phyloP scores from a whole-genome alignment of 305 asterid genomes.

The Fraxinus sp. region DNA sequence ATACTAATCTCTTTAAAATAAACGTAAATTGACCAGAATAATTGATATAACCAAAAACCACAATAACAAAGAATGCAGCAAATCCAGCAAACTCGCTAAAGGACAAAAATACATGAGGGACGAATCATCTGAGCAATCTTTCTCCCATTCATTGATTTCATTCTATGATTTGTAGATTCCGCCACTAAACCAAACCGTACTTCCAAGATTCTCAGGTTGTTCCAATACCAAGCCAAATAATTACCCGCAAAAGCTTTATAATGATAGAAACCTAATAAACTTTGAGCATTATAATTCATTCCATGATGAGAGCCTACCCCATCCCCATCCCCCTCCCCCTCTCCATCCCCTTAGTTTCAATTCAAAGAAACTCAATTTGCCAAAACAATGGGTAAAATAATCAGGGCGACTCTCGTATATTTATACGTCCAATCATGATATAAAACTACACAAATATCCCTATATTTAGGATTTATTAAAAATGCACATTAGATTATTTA shows the following conservation, averaged over 20 bases:
- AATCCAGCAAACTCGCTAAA: not conserved
- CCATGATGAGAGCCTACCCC: not conserved
- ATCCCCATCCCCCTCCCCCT: too few species aligned
- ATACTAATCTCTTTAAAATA: not conserved
- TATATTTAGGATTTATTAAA: not conserved
- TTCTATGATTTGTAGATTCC: not conserved
- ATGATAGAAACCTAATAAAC: not conserved
- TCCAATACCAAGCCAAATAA: not conserved
- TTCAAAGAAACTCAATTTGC: not conserved
- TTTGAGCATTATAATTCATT: not conserved
- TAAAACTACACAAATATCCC: not conserved
- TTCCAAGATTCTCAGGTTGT: not conserved
- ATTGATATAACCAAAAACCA: not conserved
- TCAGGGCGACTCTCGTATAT: not conserved
- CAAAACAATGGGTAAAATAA: not conserved
- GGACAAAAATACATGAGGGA: not conserved
- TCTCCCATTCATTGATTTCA: not conserved
- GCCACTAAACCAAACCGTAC: constrained; percentile 2
- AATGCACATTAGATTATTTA: not conserved
- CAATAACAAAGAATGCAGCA: not conserved
- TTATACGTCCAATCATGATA: not conserved
- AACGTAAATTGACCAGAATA: not conserved
- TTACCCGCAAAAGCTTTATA: not conserved
- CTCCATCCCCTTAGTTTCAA: not conserved
- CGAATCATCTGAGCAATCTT: not conserved